Evolutionary conservation across 1,284 basidiomycete genomes (phyloP), one percentile per base, ranked within the genome.

Genomic region (Tylopilus sp.): DNA sequence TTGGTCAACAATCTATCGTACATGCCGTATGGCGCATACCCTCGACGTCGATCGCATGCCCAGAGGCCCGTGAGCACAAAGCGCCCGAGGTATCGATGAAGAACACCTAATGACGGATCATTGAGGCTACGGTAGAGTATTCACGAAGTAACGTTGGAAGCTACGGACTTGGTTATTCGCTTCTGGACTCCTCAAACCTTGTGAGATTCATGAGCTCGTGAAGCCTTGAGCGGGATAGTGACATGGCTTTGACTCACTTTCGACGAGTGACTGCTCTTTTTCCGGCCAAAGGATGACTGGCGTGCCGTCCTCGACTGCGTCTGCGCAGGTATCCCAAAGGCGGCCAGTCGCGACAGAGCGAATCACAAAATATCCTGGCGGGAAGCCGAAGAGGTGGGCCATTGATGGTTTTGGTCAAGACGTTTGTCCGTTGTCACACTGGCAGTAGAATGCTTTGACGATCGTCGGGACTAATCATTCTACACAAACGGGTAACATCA

Each of bases 31-130:
- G 41, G 15, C n/a, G 34, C 59, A 35, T 65, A 85, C 87, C 76
- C 73, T 89, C 79, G 30, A 90, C 66, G 60, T 91, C 89, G 37
- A 91, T 71, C 9, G 87, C 88, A 68, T 90, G 88, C 1, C 88
- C 88, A n/a, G 86, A 79, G 9, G 78, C 76, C 55, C 83, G 77
- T 6, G 86, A 88, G 61, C 86, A 90, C 35, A 91, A 66, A 11
- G 79, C 80, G 16, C 89, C 88, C 11, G 79, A 76, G 5, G 78
- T 76, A 64, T 91, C 89, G 44, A 90, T 78, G 70, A 86, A 91
- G 68, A 89, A 90, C 18, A 91, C 83, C 86, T 86, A 26, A 30
- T n/a, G n/a, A n/a, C n/a, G n/a, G n/a, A 31, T 5, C 25, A 23
- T 49, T 23, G 21, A 35, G 48, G 35, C 11, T 38, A 31, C 23